Percentiles rank a stretch among this genome's conserved stretches.
Conservation (phyloP, 805 yeast genomes). For the Clavispora phyllophila region DNA sequence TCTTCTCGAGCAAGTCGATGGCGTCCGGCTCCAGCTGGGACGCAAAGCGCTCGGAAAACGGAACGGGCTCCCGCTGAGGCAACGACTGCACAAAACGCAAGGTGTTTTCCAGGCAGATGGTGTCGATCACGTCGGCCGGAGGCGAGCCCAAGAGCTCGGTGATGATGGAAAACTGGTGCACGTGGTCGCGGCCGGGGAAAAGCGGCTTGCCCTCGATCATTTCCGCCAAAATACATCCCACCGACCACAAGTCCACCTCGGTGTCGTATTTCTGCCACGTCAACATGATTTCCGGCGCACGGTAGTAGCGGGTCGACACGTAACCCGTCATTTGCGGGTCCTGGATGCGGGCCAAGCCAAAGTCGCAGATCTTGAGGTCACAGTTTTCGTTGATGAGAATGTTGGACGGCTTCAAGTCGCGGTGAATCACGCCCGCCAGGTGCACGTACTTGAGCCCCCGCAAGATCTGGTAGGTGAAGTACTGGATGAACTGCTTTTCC, state of each 20-base stretch:
- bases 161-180: slow-evolving; percentile 94
- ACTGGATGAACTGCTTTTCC: slow-evolving; percentile 94
- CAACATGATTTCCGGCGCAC: slow-evolving; percentile 98
- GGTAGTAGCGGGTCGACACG: slow-evolving; percentile 89
- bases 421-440: slow-evolving; percentile 86
- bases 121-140: slow-evolving; percentile 91
- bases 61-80: slow-evolving; percentile 90
- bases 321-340: slow-evolving; percentile 99
- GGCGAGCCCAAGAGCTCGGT: slow-evolving; percentile 96
- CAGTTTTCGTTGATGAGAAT: slow-evolving; percentile 85
- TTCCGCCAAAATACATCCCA: slow-evolving; percentile 95
- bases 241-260: slow-evolving; percentile 97
- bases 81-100: slow-evolving; percentile 88
- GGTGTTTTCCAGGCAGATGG: slow-evolving; percentile 94
- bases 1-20: slow-evolving; percentile 77
- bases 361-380: slow-evolving; percentile 86
- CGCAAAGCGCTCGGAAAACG: slow-evolving; percentile 75
- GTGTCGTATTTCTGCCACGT: slow-evolving; percentile 98
- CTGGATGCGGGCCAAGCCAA: slow-evolving; percentile 93
- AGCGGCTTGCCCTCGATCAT: slow-evolving; percentile 96
- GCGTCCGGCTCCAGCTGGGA: slow-evolving; percentile 50
- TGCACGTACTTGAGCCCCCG: slow-evolving; percentile 88
- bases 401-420: slow-evolving; percentile 83
- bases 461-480: slow-evolving; percentile 89
- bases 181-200: slow-evolving; percentile 98